Percentiles rank a stretch among this genome's conserved stretches.
phyloP scores from a whole-genome alignment of 2,329 filamentous ascomycete species.

The Lanzia echinophila region DNA sequence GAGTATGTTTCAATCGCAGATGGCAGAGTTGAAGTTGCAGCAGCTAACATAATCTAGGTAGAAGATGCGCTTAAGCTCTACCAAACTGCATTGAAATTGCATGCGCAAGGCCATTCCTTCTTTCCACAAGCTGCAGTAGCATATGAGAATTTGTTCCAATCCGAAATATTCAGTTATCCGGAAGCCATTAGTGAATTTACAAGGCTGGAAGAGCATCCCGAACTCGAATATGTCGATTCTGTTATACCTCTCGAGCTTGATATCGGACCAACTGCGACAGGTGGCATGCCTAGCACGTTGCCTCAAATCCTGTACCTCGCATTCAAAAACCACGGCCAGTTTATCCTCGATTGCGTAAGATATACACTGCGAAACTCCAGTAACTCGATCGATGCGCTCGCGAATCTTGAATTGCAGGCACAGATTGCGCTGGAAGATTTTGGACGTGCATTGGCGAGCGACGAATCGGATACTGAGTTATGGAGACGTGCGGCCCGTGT shows the following conservation, averaged over 20 bases:
- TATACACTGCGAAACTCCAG: constrained; percentile 40
- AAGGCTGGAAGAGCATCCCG: constrained; percentile 54
- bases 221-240: constrained; percentile 42
- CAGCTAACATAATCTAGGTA: constrained; percentile 44
- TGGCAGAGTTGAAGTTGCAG: not conserved
- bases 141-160: constrained; percentile 79
- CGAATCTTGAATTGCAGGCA: constrained; percentile 33
- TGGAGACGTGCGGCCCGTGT: constrained; percentile 56
- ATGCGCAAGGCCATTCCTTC: constrained; percentile 74
- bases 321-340: constrained; percentile 94
- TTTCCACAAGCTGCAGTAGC: constrained; percentile 73
- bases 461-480: constrained; percentile 60
- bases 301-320: constrained; percentile 87
- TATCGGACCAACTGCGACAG: constrained; percentile 54
- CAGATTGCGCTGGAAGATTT: constrained; percentile 48
- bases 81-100: constrained; percentile 82
- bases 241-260: constrained; percentile 46
- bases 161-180: constrained; percentile 88
- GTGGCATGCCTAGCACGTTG: constrained; percentile 71
- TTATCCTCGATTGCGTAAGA: constrained; percentile 69
- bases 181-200: constrained; percentile 82
- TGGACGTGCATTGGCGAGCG: constrained; percentile 52
- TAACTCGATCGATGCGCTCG: constrained; percentile 24
- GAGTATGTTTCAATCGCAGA: constrained; percentile 41
- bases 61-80: constrained; percentile 95